Percentiles rank a stretch among this genome's conserved stretches.
These are phyloP conservation scores for Lodderomyces theae DNA, from an alignment of 1,139 yeast species.

Conservation along the genomic window DNA sequence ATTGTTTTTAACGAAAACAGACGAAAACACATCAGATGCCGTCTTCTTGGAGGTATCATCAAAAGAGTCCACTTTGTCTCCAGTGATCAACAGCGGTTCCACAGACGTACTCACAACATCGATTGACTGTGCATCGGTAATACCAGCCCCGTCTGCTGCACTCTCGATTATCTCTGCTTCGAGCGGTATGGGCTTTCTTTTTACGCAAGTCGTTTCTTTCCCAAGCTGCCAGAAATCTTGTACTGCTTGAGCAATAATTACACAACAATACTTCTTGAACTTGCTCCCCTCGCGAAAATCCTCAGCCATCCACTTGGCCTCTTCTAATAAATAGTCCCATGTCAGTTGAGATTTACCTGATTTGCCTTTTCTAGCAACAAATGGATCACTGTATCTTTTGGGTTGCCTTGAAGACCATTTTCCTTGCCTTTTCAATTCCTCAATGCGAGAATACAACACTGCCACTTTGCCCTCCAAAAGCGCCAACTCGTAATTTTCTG, in stretches of 20 bases:
- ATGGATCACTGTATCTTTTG: constrained; percentile 66
- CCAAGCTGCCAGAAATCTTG: constrained; percentile 79
- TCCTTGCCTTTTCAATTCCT: constrained; percentile 81
- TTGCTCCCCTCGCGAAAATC: constrained; percentile 74
- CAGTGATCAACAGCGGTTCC: not conserved
- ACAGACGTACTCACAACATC: not conserved
- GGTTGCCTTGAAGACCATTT: constrained; percentile 95
- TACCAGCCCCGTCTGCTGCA: constrained; percentile 11
- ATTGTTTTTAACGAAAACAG: not conserved
- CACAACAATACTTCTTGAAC: constrained; percentile 67
- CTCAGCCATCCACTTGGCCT: constrained; percentile 80
- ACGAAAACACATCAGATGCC: not conserved
- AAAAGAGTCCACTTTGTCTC: not conserved
- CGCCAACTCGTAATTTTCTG: constrained; percentile 82
- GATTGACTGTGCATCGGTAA: constrained; percentile 13
- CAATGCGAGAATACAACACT: constrained; percentile 88
- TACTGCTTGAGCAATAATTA: constrained; percentile 66
- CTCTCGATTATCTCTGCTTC: constrained; percentile 12
- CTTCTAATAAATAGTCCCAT: constrained; percentile 75
- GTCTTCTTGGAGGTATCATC: not conserved
- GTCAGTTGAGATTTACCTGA: constrained; percentile 43
- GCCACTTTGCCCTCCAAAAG: constrained; percentile 91
- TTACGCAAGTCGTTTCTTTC: constrained; percentile 57
- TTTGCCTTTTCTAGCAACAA: constrained; percentile 25
- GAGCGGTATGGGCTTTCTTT: constrained; percentile 20